Evolutionary conservation across 2,329 filamentous ascomycete genomes (phyloP).

Genomic region (Alternaria sp.): DNA sequence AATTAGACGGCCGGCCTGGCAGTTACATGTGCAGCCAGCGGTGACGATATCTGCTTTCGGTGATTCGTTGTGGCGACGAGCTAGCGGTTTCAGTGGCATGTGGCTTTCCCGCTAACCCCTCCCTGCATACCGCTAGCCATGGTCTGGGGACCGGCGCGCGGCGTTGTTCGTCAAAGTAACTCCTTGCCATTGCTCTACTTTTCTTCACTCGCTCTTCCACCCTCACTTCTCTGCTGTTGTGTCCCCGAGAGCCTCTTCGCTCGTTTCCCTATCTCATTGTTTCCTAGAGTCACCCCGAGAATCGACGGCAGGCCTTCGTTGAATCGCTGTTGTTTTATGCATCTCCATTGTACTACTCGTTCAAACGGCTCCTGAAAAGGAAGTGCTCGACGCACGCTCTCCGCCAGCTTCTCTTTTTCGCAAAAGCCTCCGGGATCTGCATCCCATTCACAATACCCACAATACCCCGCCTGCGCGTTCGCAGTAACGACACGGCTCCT

Average conservation of each 20-base stretch:
- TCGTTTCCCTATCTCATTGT: constrained; percentile 31
- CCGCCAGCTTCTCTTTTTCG: constrained; percentile 23
- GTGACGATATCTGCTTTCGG: constrained; percentile 17
- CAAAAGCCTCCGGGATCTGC: constrained; percentile 6
- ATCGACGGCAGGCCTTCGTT: constrained; percentile 44
- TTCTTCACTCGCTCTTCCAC: constrained; percentile 16
- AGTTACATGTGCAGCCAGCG: constrained; percentile 11
- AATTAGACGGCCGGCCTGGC: constrained; percentile 15
- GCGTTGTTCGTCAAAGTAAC: constrained; percentile 14
- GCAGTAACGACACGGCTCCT: constrained; percentile 22
- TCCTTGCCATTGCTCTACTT: constrained; percentile 20
- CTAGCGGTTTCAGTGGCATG: constrained; percentile 29
- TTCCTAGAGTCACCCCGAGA: constrained; percentile 24
- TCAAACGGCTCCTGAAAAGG: constrained; percentile 17
- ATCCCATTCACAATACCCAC: constrained; percentile 12
- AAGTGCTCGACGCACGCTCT: constrained; percentile 49
- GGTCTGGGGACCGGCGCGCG: constrained; percentile 17
- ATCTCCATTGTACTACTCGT: constrained; percentile 26
- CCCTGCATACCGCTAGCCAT: constrained; percentile 16
- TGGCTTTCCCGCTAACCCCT: constrained; percentile 34
- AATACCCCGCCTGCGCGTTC: constrained; percentile 19
- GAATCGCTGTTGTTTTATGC: constrained; percentile 35
- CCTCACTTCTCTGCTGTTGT: constrained; percentile 23
- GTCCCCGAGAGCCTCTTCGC: constrained; percentile 29
- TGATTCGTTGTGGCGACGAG: constrained; percentile 32